Evolutionary conservation across 1,139 yeast species (phyloP), one percentile per base, ranked within the genome.

Genomic region (Yamadazyma conglobata): DNA sequence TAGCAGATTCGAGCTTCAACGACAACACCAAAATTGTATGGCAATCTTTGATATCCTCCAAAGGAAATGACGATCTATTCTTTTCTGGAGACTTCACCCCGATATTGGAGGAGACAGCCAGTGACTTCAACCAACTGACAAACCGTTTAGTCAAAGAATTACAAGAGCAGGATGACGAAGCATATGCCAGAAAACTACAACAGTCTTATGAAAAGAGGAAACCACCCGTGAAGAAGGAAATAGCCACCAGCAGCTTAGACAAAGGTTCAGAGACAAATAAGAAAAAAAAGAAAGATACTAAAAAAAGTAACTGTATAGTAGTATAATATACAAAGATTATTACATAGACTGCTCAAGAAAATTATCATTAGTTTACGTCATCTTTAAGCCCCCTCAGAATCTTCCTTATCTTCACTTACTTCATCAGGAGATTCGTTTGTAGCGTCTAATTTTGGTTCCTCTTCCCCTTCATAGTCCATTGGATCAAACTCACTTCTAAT

Each of bases 401-500:
- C 61, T 9, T 31, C 39, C 10, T 50, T 59, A 6, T 35, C 39
- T 10, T 51, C 58, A 7, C 37, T 40, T 6, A 34, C 44, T 11
- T 36, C 46, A 20, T 10, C 25, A 6, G 6, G 5, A 12, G 15
- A 11, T 8, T 25, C 48, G 10, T 42, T 52, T 10, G 42, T 50
- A n/a, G 46, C 52, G 9, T 43, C 53, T 10, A 56, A 70, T 11
- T 59, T 60, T 7, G 48, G 72, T 22, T 62, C 73, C 22, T 70
- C 77, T 34, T 70, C 71, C n/a, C 63, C 72, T 47, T 70, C 76
- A 42, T 71, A 77, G 46, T 77, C 80, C 70, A 84, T 81, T 30
- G 94, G 91, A 59, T 85, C 95, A 48, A 64, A 85, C 41, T 69
- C 75, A 25, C 84, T 76, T 59, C 94, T 72, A 22, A 68, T 55